Conservation (phyloP, 495 filamentous ascomycete genomes). For the Annulohypoxylon bovei region DNA sequence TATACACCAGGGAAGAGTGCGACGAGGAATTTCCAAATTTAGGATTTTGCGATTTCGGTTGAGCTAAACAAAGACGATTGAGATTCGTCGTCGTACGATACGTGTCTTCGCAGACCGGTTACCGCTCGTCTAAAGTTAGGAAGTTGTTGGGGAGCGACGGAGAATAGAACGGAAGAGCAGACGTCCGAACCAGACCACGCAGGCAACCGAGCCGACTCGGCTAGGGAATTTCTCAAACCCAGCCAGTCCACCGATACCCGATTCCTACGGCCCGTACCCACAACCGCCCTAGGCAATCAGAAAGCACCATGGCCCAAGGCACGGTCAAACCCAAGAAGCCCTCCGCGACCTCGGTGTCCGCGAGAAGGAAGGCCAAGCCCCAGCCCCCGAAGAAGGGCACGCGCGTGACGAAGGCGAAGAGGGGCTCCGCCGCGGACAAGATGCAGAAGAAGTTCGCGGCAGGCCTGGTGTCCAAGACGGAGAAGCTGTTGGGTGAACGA, state of each 20-base stretch:
- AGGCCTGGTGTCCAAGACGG: slow-evolving; percentile 56
- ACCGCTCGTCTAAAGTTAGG: not conserved
- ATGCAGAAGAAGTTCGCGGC: slow-evolving; percentile 53
- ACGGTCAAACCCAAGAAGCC: slow-evolving; percentile 50
- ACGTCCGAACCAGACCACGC: not conserved
- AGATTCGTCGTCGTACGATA: not conserved
- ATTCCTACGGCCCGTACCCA: no score
- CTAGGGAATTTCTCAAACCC: no score
- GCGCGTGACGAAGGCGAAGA: slow-evolving; percentile 51
- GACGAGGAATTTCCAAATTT: not conserved
- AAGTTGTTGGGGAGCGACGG: not conserved
- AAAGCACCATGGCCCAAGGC: slow-evolving; percentile 58
- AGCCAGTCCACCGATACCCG: no score
- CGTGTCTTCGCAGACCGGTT: not conserved
- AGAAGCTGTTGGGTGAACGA: slow-evolving; percentile 57
- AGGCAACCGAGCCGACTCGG: not conserved
- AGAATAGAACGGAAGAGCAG: slow-evolving; percentile 22
- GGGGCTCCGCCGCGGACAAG: slow-evolving; percentile 52
- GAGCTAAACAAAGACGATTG: not conserved
- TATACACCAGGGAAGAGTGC: no score
- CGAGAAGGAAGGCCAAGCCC: slow-evolving; percentile 47
- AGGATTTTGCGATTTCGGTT: not conserved
- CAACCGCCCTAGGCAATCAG: not conserved
- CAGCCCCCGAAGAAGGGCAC: slow-evolving; percentile 47
- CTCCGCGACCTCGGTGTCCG: slow-evolving; percentile 30